Base-by-base conservation (phyloP, 257 asterid genomes). In the Solanum chiquidenum region DNA sequence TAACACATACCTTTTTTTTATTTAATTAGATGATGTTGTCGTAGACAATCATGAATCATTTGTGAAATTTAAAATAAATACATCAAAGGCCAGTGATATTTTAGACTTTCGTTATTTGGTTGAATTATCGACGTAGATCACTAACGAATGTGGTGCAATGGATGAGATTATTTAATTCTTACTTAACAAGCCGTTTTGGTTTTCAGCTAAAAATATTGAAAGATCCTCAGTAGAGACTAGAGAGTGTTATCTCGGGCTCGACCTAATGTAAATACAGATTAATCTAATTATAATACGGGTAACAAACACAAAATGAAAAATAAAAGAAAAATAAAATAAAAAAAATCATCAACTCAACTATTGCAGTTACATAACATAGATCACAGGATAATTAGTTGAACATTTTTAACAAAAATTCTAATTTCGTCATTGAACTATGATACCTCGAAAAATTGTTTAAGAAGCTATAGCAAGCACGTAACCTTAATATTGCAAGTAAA, bases 341-440 rank as follows among this genome's bases (percentile, higher is more conserved):
- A 60, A 0, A 1, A 58, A 58, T 21, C 25, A 21, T 60, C 27
- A 20, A 60, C 69, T 23, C 6, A 18, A 71, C 6, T 2, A 14
- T 16, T 1, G 13, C 9, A 27, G 0, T 2, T 4, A 10, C 8
- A n/a, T n/a, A n/a, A 5, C 16, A n/a, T 64, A 64, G 4, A 11
- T n/a, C 1, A 1, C 13, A 64, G 0, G 8, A 0, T n/a, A 4
- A 0, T 64, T 33, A n/a, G 0, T n/a, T n/a, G 37, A 27, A 68
- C 1, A 68, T 14, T 27, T 1, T 12, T 0, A 12, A 66, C 16
- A 12, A 12, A 66, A 25, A 1, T 66, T 66, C 0, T 27, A 66
- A 66, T 66, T 66, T 27, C 2, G 5, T 31, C 0, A n/a, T 2
- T 11, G 0, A 27, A 6, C 10, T 27, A 12, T 68, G 3, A 2